Base-by-base conservation (phyloP, 306 rosid species). In the Gastrolobium bilobum region DNA sequence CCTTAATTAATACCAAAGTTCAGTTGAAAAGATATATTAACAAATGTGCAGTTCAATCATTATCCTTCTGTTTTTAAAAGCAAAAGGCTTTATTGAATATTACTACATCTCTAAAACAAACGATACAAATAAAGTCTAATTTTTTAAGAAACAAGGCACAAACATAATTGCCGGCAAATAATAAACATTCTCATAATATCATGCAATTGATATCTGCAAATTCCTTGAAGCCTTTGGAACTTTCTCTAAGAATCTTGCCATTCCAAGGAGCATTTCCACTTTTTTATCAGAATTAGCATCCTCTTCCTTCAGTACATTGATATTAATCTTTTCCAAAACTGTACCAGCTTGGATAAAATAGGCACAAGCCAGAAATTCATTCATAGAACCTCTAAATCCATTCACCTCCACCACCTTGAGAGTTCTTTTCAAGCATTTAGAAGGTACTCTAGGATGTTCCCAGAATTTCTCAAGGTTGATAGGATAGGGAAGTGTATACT, bases 371-470 rank as follows among this genome's bases (percentile, higher is more conserved):
- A 0, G 0, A 4, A 59, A 0, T 43, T 79, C 79, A 46, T 46
- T 6, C 1, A 0, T 0, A 0, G 42, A 43, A 0, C 66, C 68
- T 52, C 31, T 76, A 3, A 33, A 62, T 9, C 37, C 74, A 35
- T 67, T 65, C 31, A 83, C 30, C 42, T 83, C 83, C 70, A 83
- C 71, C 33, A 46, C 86, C 59, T 72, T 78, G 15, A 83, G 1
- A 6, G 14, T 72, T 7, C 5, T 71, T 39, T 1, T 57, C 66
- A 83, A 15, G 50, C 83, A 77, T 2, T 2, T 0, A 1, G 10
- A 5, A 4, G 2, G 0, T 10, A 44, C 4, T 6, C 3, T 2
- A 1, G 0, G 0, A 1, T n/a, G 1, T 9, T 8, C 0, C 86
- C 86, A 83, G 10, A 26, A 63, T 0, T 33, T 64, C 0, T 2